phyloP scores from a whole-genome alignment of 1,139 yeast species.

The Kodamaea alishanica region DNA sequence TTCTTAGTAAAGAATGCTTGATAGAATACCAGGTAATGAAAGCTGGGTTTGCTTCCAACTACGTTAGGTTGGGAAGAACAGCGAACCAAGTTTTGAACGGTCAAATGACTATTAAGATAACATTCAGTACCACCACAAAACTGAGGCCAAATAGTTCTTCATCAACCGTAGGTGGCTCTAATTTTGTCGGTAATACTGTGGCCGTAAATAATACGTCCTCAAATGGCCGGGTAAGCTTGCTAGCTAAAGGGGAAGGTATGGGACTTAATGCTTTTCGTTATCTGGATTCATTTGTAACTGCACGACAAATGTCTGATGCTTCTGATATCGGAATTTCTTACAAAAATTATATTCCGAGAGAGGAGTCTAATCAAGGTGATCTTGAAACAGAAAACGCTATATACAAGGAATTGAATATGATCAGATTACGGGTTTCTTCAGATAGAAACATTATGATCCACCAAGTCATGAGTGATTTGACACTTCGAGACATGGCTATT shows the following conservation, averaged over 20 bases:
- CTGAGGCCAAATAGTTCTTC: constrained; percentile 5
- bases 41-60: constrained; percentile 79
- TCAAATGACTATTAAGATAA: constrained; percentile 37
- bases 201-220: neutral
- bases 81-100: constrained; percentile 48
- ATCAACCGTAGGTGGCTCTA: neutral
- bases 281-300: constrained; percentile 29
- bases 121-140: constrained; percentile 21
- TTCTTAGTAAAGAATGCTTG: constrained; percentile 65
- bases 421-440: constrained; percentile 43
- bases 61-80: constrained; percentile 57
- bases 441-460: constrained; percentile 38
- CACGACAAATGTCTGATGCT: constrained; percentile 18
- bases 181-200: neutral
- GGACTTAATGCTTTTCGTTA: constrained; percentile 15
- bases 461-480: constrained; percentile 45
- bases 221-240: constrained; percentile 3
- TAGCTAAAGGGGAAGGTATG: constrained; percentile 5
- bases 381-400: too few relatives aligned
- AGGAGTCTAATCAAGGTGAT: constrained; percentile 35
- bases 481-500: constrained; percentile 53
- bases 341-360: constrained; percentile 12
- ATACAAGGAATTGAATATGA: constrained; percentile 41
- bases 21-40: constrained; percentile 71
- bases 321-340: constrained; percentile 2